These are phyloP conservation scores for Ploettnerulaceae sp. DNA, from an alignment of 2,329 filamentous ascomycete species.

Conservation along the genomic window DNA sequence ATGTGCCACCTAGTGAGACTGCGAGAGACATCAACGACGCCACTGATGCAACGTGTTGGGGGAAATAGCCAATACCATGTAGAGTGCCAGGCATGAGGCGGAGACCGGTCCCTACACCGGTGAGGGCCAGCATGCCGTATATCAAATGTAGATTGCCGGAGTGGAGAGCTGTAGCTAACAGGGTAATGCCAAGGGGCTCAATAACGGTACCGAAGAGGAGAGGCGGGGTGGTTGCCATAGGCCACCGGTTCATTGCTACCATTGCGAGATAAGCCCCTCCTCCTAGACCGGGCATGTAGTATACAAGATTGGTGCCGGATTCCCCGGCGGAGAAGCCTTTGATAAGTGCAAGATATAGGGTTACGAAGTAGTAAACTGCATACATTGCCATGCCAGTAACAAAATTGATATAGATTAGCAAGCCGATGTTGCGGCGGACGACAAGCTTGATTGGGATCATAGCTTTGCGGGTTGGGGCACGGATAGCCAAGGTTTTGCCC, in stretches of 20 bases:
- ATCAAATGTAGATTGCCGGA: slow-evolving; percentile 45
- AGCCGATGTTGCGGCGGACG: slow-evolving; percentile 49
- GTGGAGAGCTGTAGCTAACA: slow-evolving; percentile 54
- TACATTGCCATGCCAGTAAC: slow-evolving; percentile 40
- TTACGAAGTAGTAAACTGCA: slow-evolving; percentile 62
- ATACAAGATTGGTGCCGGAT: slow-evolving; percentile 54
- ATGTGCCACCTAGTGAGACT: slow-evolving; percentile 57
- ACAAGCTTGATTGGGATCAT: slow-evolving; percentile 63
- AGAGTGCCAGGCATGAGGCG: slow-evolving; percentile 59
- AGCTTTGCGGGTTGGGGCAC: slow-evolving; percentile 50
- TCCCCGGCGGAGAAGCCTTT: slow-evolving; percentile 46
- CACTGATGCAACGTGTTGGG: slow-evolving; percentile 51
- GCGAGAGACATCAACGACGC: slow-evolving; percentile 57
- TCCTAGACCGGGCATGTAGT: slow-evolving; percentile 59
- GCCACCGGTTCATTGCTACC: slow-evolving; percentile 55
- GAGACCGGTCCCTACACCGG: slow-evolving; percentile 57
- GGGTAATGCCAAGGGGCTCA: slow-evolving; percentile 53
- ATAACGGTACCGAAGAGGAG: slow-evolving; percentile 52
- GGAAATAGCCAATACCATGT: slow-evolving; percentile 60
- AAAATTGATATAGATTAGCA: slow-evolving; percentile 60
- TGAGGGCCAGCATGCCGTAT: slow-evolving; percentile 62
- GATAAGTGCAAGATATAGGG: slow-evolving; percentile 62
- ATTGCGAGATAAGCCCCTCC: slow-evolving; percentile 54
- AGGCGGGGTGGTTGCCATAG: slow-evolving; percentile 55
- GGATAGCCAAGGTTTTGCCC: slow-evolving; percentile 40